A percentile compares a stretch with the other conserved stretches of the same genome.
phyloP scores from a whole-genome alignment of 2,329 filamentous ascomycete genomes.

The Aspergillus fumigatus region DNA sequence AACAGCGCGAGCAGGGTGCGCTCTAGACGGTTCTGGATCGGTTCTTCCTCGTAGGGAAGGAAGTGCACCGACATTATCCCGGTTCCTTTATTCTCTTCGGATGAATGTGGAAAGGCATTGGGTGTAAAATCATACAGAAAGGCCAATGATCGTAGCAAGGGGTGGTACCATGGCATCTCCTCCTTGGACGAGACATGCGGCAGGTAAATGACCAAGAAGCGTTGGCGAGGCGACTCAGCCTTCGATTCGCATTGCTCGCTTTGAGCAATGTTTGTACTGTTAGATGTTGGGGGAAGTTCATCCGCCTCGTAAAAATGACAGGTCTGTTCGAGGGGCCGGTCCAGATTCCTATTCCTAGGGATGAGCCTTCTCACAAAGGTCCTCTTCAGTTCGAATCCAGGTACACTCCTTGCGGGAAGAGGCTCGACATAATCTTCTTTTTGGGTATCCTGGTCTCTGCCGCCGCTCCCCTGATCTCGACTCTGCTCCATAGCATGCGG shows the following conservation, averaged over 20 bases:
- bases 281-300: not conserved
- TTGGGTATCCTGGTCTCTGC: not conserved
- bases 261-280: slow-evolving; percentile 1
- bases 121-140: slow-evolving; percentile 60
- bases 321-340: slow-evolving; percentile 73
- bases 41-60: slow-evolving; percentile 40
- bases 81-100: slow-evolving; percentile 23
- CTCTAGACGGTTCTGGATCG: slow-evolving; percentile 36
- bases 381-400: slow-evolving; percentile 47
- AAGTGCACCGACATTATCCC: slow-evolving; percentile 50
- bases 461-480: slow-evolving; percentile 6
- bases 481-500: slow-evolving; percentile 28
- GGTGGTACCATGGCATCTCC: slow-evolving; percentile 84
- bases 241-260: slow-evolving; percentile 17
- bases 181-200: slow-evolving; percentile 62
- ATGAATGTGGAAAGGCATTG: slow-evolving; percentile 10
- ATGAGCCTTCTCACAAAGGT: slow-evolving; percentile 72
- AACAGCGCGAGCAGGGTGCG: slow-evolving; percentile 36
- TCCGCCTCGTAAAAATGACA: slow-evolving; percentile 61
- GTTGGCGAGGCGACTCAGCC: slow-evolving; percentile 8
- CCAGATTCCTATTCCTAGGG: slow-evolving; percentile 73
- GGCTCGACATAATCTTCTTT: slow-evolving; percentile 9
- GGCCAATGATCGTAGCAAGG: slow-evolving; percentile 66
- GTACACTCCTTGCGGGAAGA: slow-evolving; percentile 18
- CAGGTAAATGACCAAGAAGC: slow-evolving; percentile 64